phyloP scores from a whole-genome alignment of 2,329 filamentous ascomycete species.

The Diplodia corticola region DNA sequence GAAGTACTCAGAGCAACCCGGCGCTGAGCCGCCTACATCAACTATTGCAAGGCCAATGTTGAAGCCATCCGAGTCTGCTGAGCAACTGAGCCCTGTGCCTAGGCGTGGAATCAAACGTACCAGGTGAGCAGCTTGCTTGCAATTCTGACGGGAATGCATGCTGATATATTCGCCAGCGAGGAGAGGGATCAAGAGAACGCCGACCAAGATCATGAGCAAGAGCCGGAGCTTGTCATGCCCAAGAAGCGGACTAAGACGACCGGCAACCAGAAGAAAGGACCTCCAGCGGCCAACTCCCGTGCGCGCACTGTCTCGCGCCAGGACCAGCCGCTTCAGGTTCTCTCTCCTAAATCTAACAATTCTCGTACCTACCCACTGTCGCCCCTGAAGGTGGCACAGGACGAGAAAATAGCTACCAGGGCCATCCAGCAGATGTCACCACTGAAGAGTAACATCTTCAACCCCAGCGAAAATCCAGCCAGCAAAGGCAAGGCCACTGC shows the following conservation, averaged over 20 bases:
- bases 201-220: constrained; percentile 85
- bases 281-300: constrained; percentile 31
- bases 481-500: constrained; percentile 58
- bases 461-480: constrained; percentile 33
- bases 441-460: constrained; percentile 50
- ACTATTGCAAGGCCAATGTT: not conserved
- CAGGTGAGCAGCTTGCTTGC: not conserved
- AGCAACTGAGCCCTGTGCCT: constrained; percentile 17
- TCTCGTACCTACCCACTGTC: constrained; percentile 66
- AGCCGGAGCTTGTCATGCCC: constrained; percentile 60
- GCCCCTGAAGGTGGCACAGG: constrained; percentile 46
- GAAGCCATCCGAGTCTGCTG: constrained; percentile 5
- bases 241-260: constrained; percentile 61
- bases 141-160: not conserved
- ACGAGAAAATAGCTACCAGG: constrained; percentile 50
- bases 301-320: constrained; percentile 37
- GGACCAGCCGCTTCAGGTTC: constrained; percentile 56
- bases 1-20: constrained; percentile 45
- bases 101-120: constrained; percentile 18
- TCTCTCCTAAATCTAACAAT: constrained; percentile 83
- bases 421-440: constrained; percentile 5
- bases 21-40: constrained; percentile 20
- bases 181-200: constrained; percentile 38
- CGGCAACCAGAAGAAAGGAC: constrained; percentile 25
- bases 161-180: not conserved